phyloP scores from a whole-genome alignment of 805 yeast species.

The Blastobotrys attinorum region DNA sequence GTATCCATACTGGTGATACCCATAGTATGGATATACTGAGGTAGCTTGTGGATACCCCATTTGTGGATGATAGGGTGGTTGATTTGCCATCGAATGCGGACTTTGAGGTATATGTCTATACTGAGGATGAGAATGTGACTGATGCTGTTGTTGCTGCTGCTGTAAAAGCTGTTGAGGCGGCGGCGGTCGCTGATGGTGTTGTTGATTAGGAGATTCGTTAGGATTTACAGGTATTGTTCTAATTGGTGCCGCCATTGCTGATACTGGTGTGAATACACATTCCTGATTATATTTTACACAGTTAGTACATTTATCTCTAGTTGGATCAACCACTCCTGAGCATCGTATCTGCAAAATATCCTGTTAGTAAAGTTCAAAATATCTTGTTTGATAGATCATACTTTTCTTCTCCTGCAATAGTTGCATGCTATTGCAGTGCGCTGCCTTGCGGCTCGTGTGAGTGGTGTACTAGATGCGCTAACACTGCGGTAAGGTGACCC shows the following conservation, averaged over 20 bases:
- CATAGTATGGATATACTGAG: too few species aligned
- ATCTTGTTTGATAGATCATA: background rate
- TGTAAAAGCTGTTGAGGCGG: background rate
- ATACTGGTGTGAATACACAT: conserved; percentile 27
- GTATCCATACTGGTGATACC: background rate
- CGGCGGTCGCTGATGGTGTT: background rate
- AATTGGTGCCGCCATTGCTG: conserved; percentile 18
- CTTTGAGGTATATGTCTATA: background rate
- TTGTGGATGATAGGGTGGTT: too few species aligned
- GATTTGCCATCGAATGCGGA: background rate
- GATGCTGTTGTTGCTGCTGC: background rate
- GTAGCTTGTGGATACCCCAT: too few species aligned
- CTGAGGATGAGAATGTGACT: background rate
- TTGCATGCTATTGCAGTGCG: conserved; percentile 7
- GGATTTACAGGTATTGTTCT: conserved; percentile 8
- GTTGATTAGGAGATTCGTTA: background rate
- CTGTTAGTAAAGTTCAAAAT: background rate
- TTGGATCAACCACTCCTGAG: conserved; percentile 22
- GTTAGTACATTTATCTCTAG: conserved; percentile 26
- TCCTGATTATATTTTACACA: conserved; percentile 26
- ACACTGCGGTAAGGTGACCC: background rate
- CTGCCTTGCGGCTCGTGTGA: conserved; percentile 2
- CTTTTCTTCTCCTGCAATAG: conserved; percentile 6
- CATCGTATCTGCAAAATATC: conserved; percentile 22
- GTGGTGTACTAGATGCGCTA: too few species aligned